Conservation (phyloP, 208 protist species). For the Novymonas esmeraldas region DNA sequence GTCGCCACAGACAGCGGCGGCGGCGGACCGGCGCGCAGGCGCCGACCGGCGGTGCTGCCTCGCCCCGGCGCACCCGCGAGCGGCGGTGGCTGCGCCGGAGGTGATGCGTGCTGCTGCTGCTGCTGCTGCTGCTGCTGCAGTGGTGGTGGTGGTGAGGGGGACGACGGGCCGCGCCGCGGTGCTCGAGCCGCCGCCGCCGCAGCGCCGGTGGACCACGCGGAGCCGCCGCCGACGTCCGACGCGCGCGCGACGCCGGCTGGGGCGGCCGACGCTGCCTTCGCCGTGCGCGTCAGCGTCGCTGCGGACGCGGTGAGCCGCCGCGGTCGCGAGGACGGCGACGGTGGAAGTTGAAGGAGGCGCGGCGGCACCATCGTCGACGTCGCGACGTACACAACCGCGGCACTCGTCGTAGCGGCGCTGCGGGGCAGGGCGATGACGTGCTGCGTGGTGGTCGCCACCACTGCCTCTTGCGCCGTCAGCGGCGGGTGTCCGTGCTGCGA, state of each 20-base stretch:
- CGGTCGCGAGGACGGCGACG: too few relatives aligned
- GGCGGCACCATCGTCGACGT: too few relatives aligned
- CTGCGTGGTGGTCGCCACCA: background rate
- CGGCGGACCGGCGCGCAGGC: constrained; percentile 5
- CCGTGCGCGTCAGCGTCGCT: background rate
- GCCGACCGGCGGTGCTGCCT: background rate
- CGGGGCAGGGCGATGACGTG: background rate
- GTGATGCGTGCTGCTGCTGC: background rate
- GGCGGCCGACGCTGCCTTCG: background rate
- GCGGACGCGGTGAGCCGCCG: too few relatives aligned
- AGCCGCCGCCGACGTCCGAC: background rate
- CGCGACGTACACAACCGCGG: too few relatives aligned
- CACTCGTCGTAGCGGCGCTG: too few relatives aligned
- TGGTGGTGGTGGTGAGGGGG: too few relatives aligned
- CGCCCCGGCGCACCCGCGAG: background rate
- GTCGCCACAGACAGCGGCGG: constrained; percentile 27
- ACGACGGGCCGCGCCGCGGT: too few relatives aligned
- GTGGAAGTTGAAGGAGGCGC: too few relatives aligned
- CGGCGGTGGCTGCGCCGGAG: background rate
- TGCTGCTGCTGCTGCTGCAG: background rate
- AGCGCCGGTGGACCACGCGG: too few relatives aligned
- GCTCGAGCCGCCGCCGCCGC: too few relatives aligned
- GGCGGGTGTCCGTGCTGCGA: constrained; percentile 2
- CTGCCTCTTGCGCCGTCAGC: too few relatives aligned
- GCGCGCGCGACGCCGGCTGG: background rate